Evolutionary conservation across 495 filamentous ascomycete species (phyloP), one percentile per base, ranked within the genome.

Genomic region (Xylaria telfairii): DNA sequence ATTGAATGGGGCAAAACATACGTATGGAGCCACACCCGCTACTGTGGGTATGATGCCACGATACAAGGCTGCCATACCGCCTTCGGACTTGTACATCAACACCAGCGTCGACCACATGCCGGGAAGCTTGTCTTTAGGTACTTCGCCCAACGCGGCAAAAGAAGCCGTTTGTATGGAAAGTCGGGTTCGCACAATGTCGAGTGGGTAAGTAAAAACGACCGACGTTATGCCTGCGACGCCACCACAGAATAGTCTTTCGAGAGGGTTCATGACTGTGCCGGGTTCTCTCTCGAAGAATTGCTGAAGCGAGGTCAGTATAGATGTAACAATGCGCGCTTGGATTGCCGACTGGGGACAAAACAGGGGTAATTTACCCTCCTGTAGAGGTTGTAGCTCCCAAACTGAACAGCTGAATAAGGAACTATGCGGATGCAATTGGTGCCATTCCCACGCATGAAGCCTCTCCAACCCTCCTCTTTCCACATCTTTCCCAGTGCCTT

Each of bases 341-440:
- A 10, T 15, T 34, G 51, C 9, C 1, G 10, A 65, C 21, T 32
- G 32, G 10, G 39, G 21, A 24, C 34, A 17, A 21, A 60, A 44
- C 19, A 2, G 46, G 54, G 34, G 26, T 2, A 37, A 62, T 90
- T 79, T 83, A 97, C 95, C 84, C 90, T 88, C 83, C 97, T 98
- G 81, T 98, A 99, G 72, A 98, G 91, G 77, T 95, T 98, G 80
- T 98, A 99, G 76, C 93, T 95, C 49, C 95, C 93, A 82, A 99
- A 99, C 79, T 99, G 96, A 28, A 99, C 96, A 1, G 96, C 96
- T 49, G 94, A 97, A 80, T 99, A 99, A 15, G 96, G 96, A 49
- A 99, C 93, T 65, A 99, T 99, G 61, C 96, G 92, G 75, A 98
- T 94, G 82, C 96, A 99, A 81, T 99, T 99, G 54, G 94, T 97